phyloP scores from a whole-genome alignment of 2,329 filamentous ascomycete species.

The Trichoderma endophyticum region DNA sequence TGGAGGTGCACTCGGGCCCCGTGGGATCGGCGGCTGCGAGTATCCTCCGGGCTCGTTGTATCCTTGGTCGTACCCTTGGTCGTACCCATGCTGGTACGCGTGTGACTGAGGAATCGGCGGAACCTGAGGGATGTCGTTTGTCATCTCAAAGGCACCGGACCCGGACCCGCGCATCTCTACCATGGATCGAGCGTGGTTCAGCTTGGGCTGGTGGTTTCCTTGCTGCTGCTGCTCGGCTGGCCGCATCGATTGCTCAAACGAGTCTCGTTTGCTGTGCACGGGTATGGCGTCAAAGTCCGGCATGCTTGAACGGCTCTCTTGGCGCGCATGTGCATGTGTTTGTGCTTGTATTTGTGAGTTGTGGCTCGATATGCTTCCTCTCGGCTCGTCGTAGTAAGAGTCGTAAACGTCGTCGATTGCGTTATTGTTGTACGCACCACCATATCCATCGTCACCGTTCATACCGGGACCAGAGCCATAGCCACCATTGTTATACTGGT shows the following conservation, averaged over 20 bases:
- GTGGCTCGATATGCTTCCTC: constrained; percentile 28
- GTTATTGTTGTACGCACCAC: constrained; percentile 32
- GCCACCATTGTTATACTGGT: constrained; percentile 15
- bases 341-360: constrained; percentile 12
- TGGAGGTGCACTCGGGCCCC: constrained; percentile 34
- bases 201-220: constrained; percentile 50
- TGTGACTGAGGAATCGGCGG: constrained; percentile 45
- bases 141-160: constrained; percentile 72
- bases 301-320: constrained; percentile 27
- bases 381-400: constrained; percentile 48
- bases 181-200: constrained; percentile 63
- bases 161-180: constrained; percentile 63
- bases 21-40: constrained; percentile 27
- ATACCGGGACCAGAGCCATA: constrained; percentile 23
- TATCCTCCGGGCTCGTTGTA: constrained; percentile 28
- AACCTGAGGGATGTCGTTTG: constrained; percentile 56
- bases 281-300: constrained; percentile 45
- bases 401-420: constrained; percentile 53
- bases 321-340: constrained; percentile 3
- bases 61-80: background rate
- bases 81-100: constrained; percentile 14
- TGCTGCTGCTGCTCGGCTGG: constrained; percentile 44
- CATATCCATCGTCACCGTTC: constrained; percentile 34
- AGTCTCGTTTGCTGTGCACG: constrained; percentile 36
- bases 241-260: constrained; percentile 49